Conservation (phyloP, 1,284 basidiomycete genomes). For the Pascua guehoae region DNA sequence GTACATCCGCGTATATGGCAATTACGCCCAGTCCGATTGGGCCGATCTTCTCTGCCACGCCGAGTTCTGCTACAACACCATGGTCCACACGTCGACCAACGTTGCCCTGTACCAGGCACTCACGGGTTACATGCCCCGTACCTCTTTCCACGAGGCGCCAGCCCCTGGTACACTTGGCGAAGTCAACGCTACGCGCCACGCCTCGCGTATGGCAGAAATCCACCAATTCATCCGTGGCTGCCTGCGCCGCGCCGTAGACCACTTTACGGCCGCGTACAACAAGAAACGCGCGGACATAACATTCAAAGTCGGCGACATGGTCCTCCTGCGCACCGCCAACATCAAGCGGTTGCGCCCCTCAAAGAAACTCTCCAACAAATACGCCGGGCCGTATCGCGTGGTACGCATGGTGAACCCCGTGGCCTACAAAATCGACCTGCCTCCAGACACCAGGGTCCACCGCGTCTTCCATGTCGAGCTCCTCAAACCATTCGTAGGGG, state of each 20-base stretch:
- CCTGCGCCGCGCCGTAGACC: not conserved
- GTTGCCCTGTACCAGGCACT: constrained; percentile 52
- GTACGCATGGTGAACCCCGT: no score
- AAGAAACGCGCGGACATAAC: constrained; percentile 28
- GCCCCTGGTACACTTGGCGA: not conserved
- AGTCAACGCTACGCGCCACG: not conserved
- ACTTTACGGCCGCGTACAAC: constrained; percentile 12
- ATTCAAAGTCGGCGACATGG: constrained; percentile 34
- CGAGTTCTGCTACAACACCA: constrained; percentile 54
- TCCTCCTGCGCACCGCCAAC: constrained; percentile 46
- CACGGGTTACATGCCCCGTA: constrained; percentile 39
- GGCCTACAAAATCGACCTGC: constrained; percentile 42
- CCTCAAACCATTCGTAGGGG: no score
- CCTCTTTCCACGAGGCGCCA: no score
- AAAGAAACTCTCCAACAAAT: constrained; percentile 46
- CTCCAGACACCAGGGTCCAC: constrained; percentile 39
- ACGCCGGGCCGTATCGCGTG: constrained; percentile 48
- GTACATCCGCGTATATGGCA: constrained; percentile 29
- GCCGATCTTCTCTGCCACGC: constrained; percentile 11
- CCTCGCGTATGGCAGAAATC: not conserved
- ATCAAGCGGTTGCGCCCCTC: constrained; percentile 49
- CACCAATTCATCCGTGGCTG: not conserved
- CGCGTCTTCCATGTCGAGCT: constrained; percentile 52
- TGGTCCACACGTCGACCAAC: constrained; percentile 39
- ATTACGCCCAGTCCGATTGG: constrained; percentile 54